Base-by-base conservation (phyloP, 2,329 filamentous ascomycete genomes). In the Sporothrix schenckii region DNA sequence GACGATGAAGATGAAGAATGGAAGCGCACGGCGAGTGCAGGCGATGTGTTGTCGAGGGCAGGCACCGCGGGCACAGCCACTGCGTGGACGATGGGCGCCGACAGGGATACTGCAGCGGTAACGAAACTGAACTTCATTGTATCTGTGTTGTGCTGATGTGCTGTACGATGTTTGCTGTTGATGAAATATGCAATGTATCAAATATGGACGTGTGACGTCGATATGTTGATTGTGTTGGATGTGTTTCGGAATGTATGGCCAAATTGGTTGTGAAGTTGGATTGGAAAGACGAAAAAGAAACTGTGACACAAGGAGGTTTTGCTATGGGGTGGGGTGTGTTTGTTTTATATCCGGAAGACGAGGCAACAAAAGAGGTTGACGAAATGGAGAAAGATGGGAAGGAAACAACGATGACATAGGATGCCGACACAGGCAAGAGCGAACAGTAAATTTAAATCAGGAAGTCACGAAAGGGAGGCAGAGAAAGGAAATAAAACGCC, bases 81-180 rank as follows among this genome's bases (percentile, higher is more conserved):
- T 47, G 75, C 76, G 65, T 72, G 72, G 58, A 74, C 74, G 19
- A 73, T 44, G 5, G 70, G 70, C 14, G 72, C 63, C 27, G 70
- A 41, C 41, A 72, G 49, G 9, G 73, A 71, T 27, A 72, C 24
- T 16, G 56, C 30, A 24, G 72, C 70, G 10, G 70, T 13, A 24
- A 74, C 1, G 6, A 50, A 2, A 30, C 56, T 66, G 11, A 67
- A 41, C 56, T 73, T 75, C 74, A 75, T 75, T 16, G 50, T 47
- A 39, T 19, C 2, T 58, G 16, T 47, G 39, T 47, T 44, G 16
- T 5, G 27, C 14, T 16, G 11, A 11, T 11, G 16, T 70, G 21
- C 14, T 49, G 44, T 6, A n/a, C 47, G 47, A n/a, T 19, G 49
- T 50, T n/a, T 34, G 5, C 34, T 10, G 50, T 11, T 27, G n/a